Conservation (phyloP, 2,329 filamentous ascomycete genomes). For the Aspergillus vadensis region DNA sequence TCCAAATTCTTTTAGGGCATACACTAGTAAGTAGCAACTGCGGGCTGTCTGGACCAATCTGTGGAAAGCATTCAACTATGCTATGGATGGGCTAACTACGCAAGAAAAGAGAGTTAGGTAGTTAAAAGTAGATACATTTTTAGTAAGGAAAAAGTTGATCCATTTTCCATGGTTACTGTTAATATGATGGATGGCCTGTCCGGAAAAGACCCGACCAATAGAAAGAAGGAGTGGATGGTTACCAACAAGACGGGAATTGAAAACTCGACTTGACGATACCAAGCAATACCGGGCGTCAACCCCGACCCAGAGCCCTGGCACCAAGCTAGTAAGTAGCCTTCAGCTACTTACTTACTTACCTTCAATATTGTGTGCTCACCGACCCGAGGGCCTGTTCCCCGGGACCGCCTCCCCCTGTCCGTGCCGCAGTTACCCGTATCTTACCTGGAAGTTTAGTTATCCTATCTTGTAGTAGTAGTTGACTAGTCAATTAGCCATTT, state of each 20-base stretch:
- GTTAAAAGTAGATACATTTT: too few species aligned
- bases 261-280: constrained; percentile 9
- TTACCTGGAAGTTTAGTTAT: not conserved
- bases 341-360: too few species aligned
- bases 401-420: constrained; percentile 21
- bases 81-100: not conserved
- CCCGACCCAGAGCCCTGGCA: not conserved
- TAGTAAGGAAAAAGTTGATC: not conserved
- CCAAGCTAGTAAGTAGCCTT: not conserved
- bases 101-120: not conserved
- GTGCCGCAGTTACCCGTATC: constrained; percentile 2
- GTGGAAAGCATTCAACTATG: too few species aligned
- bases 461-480: constrained; percentile 4
- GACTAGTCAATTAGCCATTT: not conserved
- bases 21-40: not conserved
- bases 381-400: constrained; percentile 22
- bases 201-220: not conserved
- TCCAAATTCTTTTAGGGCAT: constrained; percentile 3
- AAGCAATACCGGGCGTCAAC: constrained; percentile 14
- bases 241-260: too few species aligned
- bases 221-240: not conserved
- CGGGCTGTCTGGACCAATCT: not conserved
- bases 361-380: constrained; percentile 3
- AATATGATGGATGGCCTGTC: not conserved
- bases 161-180: not conserved